A percentile compares a stretch with the other conserved stretches of the same genome.
These are phyloP conservation scores for Tausonia pullulans DNA, from an alignment of 1,284 basidiomycete genomes.

Conservation along the genomic window DNA sequence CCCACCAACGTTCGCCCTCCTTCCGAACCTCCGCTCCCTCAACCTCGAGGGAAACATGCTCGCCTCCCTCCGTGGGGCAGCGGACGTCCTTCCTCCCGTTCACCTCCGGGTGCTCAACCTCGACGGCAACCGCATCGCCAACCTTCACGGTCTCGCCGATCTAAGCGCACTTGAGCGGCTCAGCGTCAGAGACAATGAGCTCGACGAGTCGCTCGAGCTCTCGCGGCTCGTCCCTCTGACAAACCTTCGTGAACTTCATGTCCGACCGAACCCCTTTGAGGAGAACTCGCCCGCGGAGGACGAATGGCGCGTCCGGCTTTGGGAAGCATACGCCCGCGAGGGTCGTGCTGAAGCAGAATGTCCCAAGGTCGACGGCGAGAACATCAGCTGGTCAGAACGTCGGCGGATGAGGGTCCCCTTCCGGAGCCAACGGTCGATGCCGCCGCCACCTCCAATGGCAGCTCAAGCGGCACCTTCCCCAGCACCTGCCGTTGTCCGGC, in stretches of 20 bases:
- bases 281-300: background rate
- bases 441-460: background rate
- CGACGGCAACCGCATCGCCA: slow-evolving; percentile 13
- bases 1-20: slow-evolving; percentile 1
- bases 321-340: slow-evolving; percentile 9
- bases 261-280: slow-evolving; percentile 10
- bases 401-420: slow-evolving; percentile 7
- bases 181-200: slow-evolving; percentile 5
- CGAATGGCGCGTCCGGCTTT: slow-evolving; percentile 11
- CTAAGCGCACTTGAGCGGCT: slow-evolving; percentile 8
- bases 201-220: slow-evolving; percentile 13
- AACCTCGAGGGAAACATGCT: slow-evolving; percentile 17
- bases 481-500: background rate
- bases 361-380: slow-evolving; percentile 1
- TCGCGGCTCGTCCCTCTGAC: slow-evolving; percentile 8
- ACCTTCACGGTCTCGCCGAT: slow-evolving; percentile 11
- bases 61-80: slow-evolving; percentile 9
- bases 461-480: background rate
- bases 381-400: slow-evolving; percentile 5
- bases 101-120: slow-evolving; percentile 14
- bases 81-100: slow-evolving; percentile 1
- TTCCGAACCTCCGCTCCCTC: slow-evolving; percentile 9
- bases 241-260: slow-evolving; percentile 6
- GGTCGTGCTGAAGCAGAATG: slow-evolving; percentile 1
- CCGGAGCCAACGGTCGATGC: background rate